Conservation (phyloP, 768 basidiomycete species). For the Trametes coccinea region DNA sequence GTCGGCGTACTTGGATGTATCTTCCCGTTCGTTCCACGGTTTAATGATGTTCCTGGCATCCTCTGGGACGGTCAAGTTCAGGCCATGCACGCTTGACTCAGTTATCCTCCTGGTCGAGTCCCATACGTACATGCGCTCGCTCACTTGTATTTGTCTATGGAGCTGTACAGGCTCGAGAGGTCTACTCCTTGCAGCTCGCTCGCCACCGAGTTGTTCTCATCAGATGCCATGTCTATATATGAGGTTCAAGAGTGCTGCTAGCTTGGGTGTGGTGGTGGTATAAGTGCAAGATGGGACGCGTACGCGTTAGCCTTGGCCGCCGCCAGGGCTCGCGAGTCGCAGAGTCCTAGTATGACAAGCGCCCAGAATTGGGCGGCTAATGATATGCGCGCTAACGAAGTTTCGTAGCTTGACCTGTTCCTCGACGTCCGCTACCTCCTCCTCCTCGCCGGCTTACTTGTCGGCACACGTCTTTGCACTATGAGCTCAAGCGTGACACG, state of each 20-base stretch:
- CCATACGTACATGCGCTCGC: constrained; percentile 16
- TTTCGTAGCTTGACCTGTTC: not conserved
- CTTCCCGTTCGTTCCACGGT: constrained; percentile 78
- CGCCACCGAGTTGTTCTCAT: constrained; percentile 22
- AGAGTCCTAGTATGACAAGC: not conserved
- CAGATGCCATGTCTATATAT: constrained; percentile 1
- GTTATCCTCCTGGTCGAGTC: constrained; percentile 13
- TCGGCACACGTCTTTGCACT: not conserved
- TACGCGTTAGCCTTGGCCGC: too few species aligned
- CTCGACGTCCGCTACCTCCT: not conserved
- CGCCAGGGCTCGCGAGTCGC: too few species aligned
- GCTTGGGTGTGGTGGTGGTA: not conserved
- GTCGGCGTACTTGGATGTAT: constrained; percentile 62
- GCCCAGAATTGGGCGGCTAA: not conserved
- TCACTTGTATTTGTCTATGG: constrained; percentile 36
- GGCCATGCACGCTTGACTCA: constrained; percentile 65
- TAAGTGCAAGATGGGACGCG: not conserved
- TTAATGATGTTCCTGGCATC: constrained; percentile 77
- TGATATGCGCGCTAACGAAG: not conserved
- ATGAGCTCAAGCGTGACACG: constrained; percentile 12
- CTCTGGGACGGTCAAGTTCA: constrained; percentile 81
- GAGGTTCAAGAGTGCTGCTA: not conserved
- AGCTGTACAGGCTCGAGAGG: constrained; percentile 30
- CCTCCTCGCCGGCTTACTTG: not conserved
- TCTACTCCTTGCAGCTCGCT: constrained; percentile 28